Evolutionary conservation across 176 grass and related monocot species (phyloP).

Genomic region (Zoysia pacifica): DNA sequence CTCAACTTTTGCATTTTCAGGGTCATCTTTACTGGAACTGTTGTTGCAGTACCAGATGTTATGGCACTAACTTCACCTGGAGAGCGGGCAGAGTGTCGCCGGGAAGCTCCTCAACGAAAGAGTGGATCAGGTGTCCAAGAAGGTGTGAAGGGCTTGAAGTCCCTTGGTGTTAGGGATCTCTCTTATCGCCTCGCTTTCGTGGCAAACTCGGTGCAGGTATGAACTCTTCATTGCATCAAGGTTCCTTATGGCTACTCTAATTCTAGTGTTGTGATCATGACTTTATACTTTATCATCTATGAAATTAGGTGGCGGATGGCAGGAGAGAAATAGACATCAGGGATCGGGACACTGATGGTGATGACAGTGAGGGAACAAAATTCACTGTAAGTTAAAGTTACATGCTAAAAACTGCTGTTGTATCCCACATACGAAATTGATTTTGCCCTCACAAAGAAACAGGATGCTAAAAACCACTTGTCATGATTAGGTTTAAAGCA

Average conservation of each 20-base stretch:
- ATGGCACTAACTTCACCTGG: slow-evolving; percentile 96
- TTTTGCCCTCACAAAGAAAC: neutral
- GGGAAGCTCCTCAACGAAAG: slow-evolving; percentile 83
- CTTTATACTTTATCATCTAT: slow-evolving; percentile 20
- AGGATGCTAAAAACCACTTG: neutral
- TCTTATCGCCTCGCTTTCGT: slow-evolving; percentile 94
- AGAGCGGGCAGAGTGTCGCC: slow-evolving; percentile 89
- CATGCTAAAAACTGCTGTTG: neutral
- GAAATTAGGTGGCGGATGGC: slow-evolving; percentile 76
- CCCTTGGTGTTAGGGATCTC: slow-evolving; percentile 90
- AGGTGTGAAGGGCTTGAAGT: slow-evolving; percentile 87
- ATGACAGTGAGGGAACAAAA: slow-evolving; percentile 72
- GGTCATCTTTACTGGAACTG: slow-evolving; percentile 86
- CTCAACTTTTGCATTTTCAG: slow-evolving; percentile 43
- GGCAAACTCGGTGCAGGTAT: slow-evolving; percentile 90
- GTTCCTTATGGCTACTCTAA: neutral
- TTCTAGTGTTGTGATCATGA: neutral
- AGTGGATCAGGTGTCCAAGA: slow-evolving; percentile 73
- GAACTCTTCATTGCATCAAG: slow-evolving; percentile 25
- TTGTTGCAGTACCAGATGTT: slow-evolving; percentile 92
- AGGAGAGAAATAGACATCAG: slow-evolving; percentile 81
- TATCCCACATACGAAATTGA: neutral
- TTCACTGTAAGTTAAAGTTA: slow-evolving; percentile 70
- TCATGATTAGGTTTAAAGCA: neutral
- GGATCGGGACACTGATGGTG: slow-evolving; percentile 68